phyloP scores from a whole-genome alignment of 139 green algal species.

The Chlorella sorokiniana region DNA sequence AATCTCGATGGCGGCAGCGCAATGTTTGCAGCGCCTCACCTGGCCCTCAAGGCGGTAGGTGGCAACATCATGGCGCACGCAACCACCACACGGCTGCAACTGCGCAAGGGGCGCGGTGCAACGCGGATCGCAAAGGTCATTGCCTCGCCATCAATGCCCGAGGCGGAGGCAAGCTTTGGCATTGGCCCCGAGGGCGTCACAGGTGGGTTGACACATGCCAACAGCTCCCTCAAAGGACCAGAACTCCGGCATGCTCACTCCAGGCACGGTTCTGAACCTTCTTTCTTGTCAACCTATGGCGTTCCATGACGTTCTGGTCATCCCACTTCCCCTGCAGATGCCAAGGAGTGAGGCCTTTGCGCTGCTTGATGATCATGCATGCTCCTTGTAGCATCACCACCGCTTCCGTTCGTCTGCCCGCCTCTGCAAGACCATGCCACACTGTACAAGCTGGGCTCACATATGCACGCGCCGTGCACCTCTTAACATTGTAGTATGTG shows the following conservation, averaged over 20 bases:
- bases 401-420: neutral
- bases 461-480: no score
- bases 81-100: constrained; percentile 92
- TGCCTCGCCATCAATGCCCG: constrained; percentile 88
- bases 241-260: no score
- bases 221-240: no score
- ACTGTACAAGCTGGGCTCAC: neutral
- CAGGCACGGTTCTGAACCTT: no score
- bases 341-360: constrained; percentile 75
- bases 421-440: neutral
- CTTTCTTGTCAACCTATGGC: neutral
- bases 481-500: no score
- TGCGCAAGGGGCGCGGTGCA: constrained; percentile 93
- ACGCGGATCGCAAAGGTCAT: constrained; percentile 85
- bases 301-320: neutral
- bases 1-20: constrained; percentile 85
- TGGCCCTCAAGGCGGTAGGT: constrained; percentile 94
- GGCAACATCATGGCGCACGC: constrained; percentile 99
- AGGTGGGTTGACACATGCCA: no score
- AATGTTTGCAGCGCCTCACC: constrained; percentile 88
- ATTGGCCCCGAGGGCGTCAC: constrained; percentile 82
- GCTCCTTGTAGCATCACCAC: neutral
- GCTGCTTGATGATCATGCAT: neutral
- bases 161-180: constrained; percentile 92
- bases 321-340: constrained; percentile 52